Evolutionary conservation across 1,284 basidiomycete species (phyloP), one percentile per base, ranked within the genome.

Genomic region (Melampsora larici-populina): DNA sequence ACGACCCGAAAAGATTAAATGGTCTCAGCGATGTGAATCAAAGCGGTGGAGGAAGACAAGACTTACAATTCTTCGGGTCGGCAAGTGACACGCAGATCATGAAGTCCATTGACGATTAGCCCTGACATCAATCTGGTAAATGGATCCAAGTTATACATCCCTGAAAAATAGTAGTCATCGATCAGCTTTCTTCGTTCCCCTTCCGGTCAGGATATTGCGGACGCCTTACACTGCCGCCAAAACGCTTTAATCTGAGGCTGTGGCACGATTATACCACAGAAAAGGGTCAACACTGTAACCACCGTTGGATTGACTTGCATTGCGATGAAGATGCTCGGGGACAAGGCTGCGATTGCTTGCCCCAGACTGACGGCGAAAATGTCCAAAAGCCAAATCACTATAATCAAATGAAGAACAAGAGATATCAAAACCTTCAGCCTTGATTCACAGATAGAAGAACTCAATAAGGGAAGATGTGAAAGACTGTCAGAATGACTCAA

Each of bases 331-430:
- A 85, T 85, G 9, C 85, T 84, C 8, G 92, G 91, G 1, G 90
- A 90, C 60, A 94, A 84, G 0, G 93, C 89, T 26, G 90, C 92
- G 66, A 94, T 82, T 24, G 85, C 85, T 67, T 67, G 90, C 70
- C 92, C 92, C 13, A 93, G 85, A 18, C 90, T 88, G 36, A 93
- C 91, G 79, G 90, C 88, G 83, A 92, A 94, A 51, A 90, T 80
- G 80, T 90, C 88, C 84, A 91, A 88, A 85, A 92, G 88, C 21
- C 92, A 85, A 80, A 89, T 85, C 80, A 92, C 65, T 87, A 79
- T 90, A 84, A 29, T 36, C 7, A 7, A 36, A 64, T 64, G 85
- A 82, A 71, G 80, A 77, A 40, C 81, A 80, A 6, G 79, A 81
- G 11, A 69, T 79, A 67, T 83, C 78, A 82, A 90, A 92, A 75